A percentile compares a stretch with the other conserved stretches of the same genome.
Conservation (phyloP, 768 basidiomycete species). For the Dioszegia crocea region DNA sequence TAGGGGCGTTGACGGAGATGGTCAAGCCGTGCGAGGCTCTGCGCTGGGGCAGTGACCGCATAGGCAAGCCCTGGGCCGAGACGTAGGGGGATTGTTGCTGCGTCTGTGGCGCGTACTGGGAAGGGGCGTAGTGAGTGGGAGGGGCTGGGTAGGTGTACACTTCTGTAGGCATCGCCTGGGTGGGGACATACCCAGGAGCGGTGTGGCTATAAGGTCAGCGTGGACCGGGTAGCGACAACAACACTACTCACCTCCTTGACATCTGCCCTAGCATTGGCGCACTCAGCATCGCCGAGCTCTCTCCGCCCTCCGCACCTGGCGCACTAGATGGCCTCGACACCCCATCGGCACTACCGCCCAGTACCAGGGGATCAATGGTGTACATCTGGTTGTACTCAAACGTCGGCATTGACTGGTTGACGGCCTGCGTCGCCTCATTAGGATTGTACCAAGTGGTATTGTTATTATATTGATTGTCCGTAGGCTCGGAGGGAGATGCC, state of each 20-base stretch:
- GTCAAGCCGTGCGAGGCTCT: slow-evolving; percentile 17
- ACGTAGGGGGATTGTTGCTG: slow-evolving; percentile 5
- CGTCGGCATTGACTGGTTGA: neutral
- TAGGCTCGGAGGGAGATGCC: slow-evolving; percentile 1
- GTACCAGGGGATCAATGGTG: slow-evolving; percentile 34
- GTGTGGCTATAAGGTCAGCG: slow-evolving; percentile 26
- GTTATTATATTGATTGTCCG: slow-evolving; percentile 2
- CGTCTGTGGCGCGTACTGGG: slow-evolving; percentile 9
- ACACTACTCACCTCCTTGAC: slow-evolving; percentile 34
- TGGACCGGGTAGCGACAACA: slow-evolving; percentile 3
- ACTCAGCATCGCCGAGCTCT: slow-evolving; percentile 37
- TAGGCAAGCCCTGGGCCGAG: slow-evolving; percentile 1
- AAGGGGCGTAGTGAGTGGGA: slow-evolving; percentile 35
- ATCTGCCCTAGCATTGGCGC: slow-evolving; percentile 29
- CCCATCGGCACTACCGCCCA: slow-evolving; percentile 21
- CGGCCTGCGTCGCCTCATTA: neutral
- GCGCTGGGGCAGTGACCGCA: slow-evolving; percentile 15
- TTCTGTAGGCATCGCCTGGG: slow-evolving; percentile 25
- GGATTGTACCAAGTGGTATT: neutral
- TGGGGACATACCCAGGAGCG: slow-evolving; percentile 27
- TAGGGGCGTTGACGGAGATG: slow-evolving; percentile 13
- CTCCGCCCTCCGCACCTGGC: slow-evolving; percentile 27
- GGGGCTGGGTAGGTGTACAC: slow-evolving; percentile 20
- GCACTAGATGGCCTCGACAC: slow-evolving; percentile 29
- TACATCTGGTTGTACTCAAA: slow-evolving; percentile 3